These are phyloP conservation scores for Pseudotsuga menziesii DNA, from an alignment of 75 land plant species.

Conservation along the genomic window DNA sequence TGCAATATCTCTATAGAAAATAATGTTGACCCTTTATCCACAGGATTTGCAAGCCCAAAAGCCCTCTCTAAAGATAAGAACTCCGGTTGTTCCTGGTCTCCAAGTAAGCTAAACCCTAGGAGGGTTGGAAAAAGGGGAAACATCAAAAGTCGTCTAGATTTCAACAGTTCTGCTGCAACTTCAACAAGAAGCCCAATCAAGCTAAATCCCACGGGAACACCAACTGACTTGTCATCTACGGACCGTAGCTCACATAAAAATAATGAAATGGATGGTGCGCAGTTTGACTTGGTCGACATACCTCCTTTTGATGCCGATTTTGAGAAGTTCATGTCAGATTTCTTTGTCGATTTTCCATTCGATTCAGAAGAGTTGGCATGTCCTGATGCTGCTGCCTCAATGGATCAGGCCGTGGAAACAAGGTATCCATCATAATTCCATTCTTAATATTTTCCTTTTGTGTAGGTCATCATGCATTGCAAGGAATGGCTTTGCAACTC, in stretches of 20 bases:
- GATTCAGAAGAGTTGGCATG: slow-evolving; percentile 1
- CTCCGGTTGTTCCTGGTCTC: neutral
- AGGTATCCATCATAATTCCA: neutral
- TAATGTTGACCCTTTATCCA: neutral
- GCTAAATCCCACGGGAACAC: neutral
- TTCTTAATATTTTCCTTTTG: neutral
- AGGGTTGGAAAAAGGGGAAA: neutral
- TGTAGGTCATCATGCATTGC: neutral
- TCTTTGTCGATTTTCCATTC: neutral
- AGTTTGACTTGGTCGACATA: slow-evolving; percentile 1
- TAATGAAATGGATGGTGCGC: neutral
- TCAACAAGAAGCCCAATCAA: neutral
- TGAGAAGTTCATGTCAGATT: slow-evolving; percentile 12
- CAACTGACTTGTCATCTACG: slow-evolving; percentile 1
- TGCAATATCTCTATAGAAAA: neutral
- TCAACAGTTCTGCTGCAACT: slow-evolving; percentile 4
- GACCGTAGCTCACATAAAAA: neutral
- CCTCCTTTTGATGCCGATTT: slow-evolving; percentile 6
- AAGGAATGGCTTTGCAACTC: neutral
- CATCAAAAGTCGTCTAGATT: slow-evolving; percentile 9
- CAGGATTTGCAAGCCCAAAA: neutral
- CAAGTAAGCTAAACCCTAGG: neutral
- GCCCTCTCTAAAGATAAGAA: neutral
- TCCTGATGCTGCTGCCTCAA: too few species aligned
- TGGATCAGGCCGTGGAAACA: neutral